These are phyloP conservation scores for Populus davidiana DNA, from an alignment of 345 rosid species.

Conservation along the genomic window DNA sequence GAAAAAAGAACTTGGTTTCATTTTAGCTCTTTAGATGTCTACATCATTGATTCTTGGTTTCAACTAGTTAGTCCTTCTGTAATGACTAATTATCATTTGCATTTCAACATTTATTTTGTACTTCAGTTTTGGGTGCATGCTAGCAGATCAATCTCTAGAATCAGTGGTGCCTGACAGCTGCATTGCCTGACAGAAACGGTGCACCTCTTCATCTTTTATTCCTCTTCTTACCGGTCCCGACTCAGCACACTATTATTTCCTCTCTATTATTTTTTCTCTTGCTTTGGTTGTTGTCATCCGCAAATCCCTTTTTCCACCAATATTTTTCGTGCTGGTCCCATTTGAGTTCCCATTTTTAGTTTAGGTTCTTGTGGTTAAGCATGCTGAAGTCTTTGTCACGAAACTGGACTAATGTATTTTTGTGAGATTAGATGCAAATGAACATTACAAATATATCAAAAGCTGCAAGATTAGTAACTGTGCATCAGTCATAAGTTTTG, in stretches of 20 bases:
- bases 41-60: background rate
- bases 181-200: slow-evolving; percentile 1
- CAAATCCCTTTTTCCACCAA: background rate
- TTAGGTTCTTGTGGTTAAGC: no score
- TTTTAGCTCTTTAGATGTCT: background rate
- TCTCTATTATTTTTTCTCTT: background rate
- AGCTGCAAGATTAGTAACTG: no score
- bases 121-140: slow-evolving; percentile 4
- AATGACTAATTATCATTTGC: background rate
- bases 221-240: background rate
- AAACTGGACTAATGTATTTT: no score
- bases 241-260: background rate
- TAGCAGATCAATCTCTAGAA: slow-evolving; percentile 14
- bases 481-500: no score
- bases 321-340: no score
- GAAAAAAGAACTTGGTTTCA: background rate
- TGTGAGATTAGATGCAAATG: no score
- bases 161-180: slow-evolving; percentile 6
- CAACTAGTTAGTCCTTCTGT: background rate
- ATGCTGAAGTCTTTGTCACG: no score
- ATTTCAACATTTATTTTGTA: slow-evolving; percentile 2
- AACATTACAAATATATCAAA: no score
- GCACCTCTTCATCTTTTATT: background rate
- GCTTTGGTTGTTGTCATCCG: background rate
- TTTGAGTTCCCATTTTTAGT: no score